Conservation (phyloP, 331 rosid species). For the Arachis monticola region DNA sequence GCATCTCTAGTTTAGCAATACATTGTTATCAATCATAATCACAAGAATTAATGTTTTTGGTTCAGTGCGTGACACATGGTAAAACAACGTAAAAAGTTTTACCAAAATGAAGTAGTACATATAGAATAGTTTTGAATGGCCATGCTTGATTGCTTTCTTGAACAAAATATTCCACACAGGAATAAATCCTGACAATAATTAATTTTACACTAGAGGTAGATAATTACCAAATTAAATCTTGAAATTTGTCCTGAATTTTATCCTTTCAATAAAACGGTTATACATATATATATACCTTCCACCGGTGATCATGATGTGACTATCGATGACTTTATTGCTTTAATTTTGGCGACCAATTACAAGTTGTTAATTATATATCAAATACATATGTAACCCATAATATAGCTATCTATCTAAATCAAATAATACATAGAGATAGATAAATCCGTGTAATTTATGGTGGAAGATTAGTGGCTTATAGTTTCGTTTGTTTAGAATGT, state of each 20-base stretch:
- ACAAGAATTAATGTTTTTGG: background rate
- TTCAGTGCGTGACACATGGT: background rate
- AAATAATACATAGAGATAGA: background rate
- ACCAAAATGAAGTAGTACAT: background rate
- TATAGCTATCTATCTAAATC: background rate
- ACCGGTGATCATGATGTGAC: conserved; percentile 22
- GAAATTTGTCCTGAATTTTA: conserved; percentile 21
- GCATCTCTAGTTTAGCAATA: background rate
- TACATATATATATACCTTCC: conserved; percentile 16
- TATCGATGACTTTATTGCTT: background rate
- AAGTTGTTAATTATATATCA: background rate
- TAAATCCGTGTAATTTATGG: conserved; percentile 31
- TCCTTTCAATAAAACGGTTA: conserved; percentile 19
- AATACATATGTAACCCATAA: background rate
- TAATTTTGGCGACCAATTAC: conserved; percentile 18
- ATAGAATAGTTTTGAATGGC: background rate
- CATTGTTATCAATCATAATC: background rate
- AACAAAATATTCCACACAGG: background rate
- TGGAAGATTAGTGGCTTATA: conserved; percentile 18
- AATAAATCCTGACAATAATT: background rate
- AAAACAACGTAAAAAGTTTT: background rate
- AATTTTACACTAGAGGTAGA: background rate
- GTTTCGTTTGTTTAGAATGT: conserved; percentile 35
- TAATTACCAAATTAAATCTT: background rate
- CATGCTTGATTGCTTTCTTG: background rate